Percentiles rank a stretch among this genome's conserved stretches.
These are phyloP conservation scores for Diaporthe sp. DNA, from an alignment of 2,329 filamentous ascomycete species.

Conservation along the genomic window DNA sequence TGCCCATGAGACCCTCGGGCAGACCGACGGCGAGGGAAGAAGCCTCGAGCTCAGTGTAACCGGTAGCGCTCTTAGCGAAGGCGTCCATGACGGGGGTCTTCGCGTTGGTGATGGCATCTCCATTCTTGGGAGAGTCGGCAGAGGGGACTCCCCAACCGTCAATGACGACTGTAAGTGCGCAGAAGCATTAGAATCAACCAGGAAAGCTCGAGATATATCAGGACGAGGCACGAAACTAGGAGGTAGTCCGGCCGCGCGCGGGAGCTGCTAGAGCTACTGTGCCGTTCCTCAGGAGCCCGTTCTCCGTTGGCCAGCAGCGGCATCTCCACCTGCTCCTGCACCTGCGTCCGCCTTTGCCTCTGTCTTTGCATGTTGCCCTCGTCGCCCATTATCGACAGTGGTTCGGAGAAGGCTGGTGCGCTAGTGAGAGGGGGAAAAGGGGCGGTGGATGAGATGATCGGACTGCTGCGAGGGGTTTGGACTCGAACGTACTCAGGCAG, in stretches of 20 bases:
- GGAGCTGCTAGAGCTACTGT: background rate
- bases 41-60: conserved; percentile 93
- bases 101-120: conserved; percentile 95
- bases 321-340: background rate
- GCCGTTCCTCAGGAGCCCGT: background rate
- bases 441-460: no score
- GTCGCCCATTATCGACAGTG: background rate
- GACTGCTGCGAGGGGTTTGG: conserved; percentile 43
- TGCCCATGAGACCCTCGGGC: conserved; percentile 97
- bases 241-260: conserved; percentile 50
- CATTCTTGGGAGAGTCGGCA: conserved; percentile 83
- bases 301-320: background rate
- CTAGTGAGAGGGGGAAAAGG: conserved; percentile 40
- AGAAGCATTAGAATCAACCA: conserved; percentile 71
- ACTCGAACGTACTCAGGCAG: conserved; percentile 68
- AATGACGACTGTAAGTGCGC: conserved; percentile 84
- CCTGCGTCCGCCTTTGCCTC: conserved; percentile 9
- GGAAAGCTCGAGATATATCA: conserved; percentile 68
- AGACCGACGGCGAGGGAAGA: conserved; percentile 96
- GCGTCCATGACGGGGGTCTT: conserved; percentile 96
- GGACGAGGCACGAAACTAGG: conserved; percentile 62
- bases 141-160: conserved; percentile 96
- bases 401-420: background rate
- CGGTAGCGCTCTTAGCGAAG: conserved; percentile 84
- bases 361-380: background rate